Percentiles rank a stretch among this genome's conserved stretches.
These are phyloP conservation scores for Metschnikowia matae DNA, from an alignment of 805 yeast genomes.

Conservation along the genomic window DNA sequence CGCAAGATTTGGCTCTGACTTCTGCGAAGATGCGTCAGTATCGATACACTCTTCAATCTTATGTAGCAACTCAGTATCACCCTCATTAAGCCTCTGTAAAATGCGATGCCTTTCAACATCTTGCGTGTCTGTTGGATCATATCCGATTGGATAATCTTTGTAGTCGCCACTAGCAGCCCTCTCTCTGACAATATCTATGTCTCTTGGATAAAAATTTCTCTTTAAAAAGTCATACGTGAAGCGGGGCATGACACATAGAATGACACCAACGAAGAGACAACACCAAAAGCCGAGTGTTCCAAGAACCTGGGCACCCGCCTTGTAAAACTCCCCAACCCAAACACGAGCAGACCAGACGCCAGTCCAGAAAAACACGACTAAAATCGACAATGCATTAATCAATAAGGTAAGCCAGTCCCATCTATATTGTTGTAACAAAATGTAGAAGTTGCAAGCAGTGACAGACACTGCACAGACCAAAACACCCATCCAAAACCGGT, in stretches of 20 bases:
- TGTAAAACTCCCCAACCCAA: conserved; percentile 56
- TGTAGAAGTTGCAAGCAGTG: conserved; percentile 60
- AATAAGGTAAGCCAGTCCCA: conserved; percentile 73
- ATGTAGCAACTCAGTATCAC: conserved; percentile 33
- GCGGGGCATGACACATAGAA: conserved; percentile 58
- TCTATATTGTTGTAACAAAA: conserved; percentile 61
- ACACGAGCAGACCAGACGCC: conserved; percentile 66
- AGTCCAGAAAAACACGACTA: conserved; percentile 68
- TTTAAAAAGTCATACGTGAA: conserved; percentile 47
- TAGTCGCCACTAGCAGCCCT: conserved; percentile 50
- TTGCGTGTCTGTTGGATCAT: conserved; percentile 49
- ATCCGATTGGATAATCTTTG: conserved; percentile 44
- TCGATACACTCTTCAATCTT: conserved; percentile 29
- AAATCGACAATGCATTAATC: conserved; percentile 49
- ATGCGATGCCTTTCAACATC: conserved; percentile 39
- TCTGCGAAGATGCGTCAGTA: conserved; percentile 9
- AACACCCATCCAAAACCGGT: conserved; percentile 69
- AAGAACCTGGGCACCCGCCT: conserved; percentile 58
- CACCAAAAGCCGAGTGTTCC: conserved; percentile 68
- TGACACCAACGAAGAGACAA: conserved; percentile 50
- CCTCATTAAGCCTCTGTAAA: conserved; percentile 28
- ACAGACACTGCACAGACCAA: conserved; percentile 58
- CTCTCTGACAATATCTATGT: conserved; percentile 70
- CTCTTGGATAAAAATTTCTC: conserved; percentile 55
- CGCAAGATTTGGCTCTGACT: conserved; percentile 13